Conservation (phyloP, 2,329 filamentous ascomycete genomes). For the Sporothrix phasma region DNA sequence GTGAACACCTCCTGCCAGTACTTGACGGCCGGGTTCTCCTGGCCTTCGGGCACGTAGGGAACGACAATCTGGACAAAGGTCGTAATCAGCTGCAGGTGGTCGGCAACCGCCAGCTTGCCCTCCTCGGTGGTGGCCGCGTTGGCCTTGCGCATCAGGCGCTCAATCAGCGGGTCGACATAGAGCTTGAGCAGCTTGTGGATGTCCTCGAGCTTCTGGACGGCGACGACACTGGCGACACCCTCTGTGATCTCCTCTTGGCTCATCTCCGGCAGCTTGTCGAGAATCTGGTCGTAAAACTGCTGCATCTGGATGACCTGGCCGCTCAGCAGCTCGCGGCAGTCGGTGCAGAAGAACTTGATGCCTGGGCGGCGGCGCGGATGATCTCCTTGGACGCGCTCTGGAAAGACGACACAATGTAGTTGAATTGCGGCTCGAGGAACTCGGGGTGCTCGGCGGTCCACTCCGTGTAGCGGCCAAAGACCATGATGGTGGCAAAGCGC, state of each 20-base stretch:
- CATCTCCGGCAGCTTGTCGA: conserved; percentile 72
- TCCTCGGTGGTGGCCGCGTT: conserved; percentile 75
- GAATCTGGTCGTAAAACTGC: conserved; percentile 79
- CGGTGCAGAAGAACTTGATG: conserved; percentile 94
- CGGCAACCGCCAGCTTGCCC: conserved; percentile 76
- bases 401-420: conserved; percentile 92
- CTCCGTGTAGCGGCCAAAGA: conserved; percentile 89
- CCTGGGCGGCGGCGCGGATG: conserved; percentile 78
- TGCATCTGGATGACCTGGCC: conserved; percentile 79
- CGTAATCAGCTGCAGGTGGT: conserved; percentile 86
- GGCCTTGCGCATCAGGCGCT: conserved; percentile 75
- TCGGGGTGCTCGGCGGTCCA: conserved; percentile 94
- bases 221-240: conserved; percentile 84
- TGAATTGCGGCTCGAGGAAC: conserved; percentile 83
- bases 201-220: conserved; percentile 70
- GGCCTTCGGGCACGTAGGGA: conserved; percentile 60
- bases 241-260: conserved; percentile 97
- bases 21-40: conserved; percentile 83
- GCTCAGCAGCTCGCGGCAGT: conserved; percentile 80
- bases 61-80: conserved; percentile 73
- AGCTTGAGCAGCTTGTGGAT: conserved; percentile 79
- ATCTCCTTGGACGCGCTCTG: conserved; percentile 83
- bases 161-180: conserved; percentile 85
- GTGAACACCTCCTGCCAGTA: conserved; percentile 94
- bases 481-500: conserved; percentile 98